phyloP scores from a whole-genome alignment of 1,284 basidiomycete species.

The Ganoderma meredithae region DNA sequence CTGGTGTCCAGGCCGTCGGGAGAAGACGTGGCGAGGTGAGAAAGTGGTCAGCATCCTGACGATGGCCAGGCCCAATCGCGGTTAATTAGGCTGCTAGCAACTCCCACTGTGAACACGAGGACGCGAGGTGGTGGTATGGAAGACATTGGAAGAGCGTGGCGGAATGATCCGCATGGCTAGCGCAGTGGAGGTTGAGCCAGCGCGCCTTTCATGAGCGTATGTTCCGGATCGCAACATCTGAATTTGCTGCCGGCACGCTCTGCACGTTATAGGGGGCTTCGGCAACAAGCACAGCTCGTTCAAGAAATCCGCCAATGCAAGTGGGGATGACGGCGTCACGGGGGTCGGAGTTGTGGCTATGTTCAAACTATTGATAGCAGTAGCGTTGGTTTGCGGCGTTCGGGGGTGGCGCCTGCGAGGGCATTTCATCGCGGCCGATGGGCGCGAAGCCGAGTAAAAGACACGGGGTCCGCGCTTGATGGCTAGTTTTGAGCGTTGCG shows the following conservation, averaged over 20 bases:
- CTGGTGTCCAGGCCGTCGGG: neutral
- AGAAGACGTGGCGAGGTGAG: neutral
- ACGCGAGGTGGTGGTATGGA: neutral
- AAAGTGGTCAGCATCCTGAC: neutral
- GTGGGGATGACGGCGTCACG: neutral
- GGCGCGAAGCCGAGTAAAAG: neutral
- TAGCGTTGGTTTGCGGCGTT: slow-evolving; percentile 6
- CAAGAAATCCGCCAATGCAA: neutral
- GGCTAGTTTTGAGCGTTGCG: neutral
- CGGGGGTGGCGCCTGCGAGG: neutral
- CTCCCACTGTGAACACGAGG: neutral
- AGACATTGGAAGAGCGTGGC: neutral
- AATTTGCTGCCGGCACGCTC: neutral
- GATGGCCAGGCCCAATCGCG: neutral
- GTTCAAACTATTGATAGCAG: neutral
- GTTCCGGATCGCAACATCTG: slow-evolving; percentile 1
- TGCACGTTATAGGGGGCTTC: neutral
- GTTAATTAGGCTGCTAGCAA: neutral
- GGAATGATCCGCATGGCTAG: neutral
- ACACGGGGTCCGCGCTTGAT: neutral
- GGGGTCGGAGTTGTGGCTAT: neutral
- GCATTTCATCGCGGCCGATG: slow-evolving; percentile 2
- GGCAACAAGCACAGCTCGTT: neutral
- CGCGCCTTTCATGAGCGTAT: neutral
- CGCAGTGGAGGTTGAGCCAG: neutral